phyloP scores from a whole-genome alignment of 352 stramenopile species.

The Pythium aristosporum region DNA sequence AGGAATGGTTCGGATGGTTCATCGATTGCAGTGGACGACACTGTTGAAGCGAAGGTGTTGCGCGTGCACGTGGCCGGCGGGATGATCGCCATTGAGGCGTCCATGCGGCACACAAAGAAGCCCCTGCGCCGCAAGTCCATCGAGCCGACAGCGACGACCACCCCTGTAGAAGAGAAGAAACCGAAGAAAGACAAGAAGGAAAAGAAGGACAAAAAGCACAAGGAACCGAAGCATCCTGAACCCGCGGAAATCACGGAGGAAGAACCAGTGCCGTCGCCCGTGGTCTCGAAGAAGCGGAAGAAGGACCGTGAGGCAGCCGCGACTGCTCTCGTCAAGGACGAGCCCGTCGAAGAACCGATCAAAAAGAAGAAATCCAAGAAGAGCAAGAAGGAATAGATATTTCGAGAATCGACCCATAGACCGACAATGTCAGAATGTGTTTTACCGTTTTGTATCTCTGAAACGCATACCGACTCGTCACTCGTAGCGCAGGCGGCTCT shows the following conservation, averaged over 20 bases:
- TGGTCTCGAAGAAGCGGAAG: constrained; percentile 33
- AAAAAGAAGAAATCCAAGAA: constrained; percentile 39
- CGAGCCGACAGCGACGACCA: background rate
- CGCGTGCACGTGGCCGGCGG: constrained; percentile 69
- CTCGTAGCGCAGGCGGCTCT: constrained; percentile 40
- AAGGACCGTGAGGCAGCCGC: constrained; percentile 32
- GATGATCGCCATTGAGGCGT: constrained; percentile 80
- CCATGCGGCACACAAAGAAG: constrained; percentile 51
- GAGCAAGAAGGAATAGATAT: constrained; percentile 46
- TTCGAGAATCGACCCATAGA: constrained; percentile 17
- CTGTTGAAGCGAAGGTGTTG: constrained; percentile 67
- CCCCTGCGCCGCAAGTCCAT: constrained; percentile 23
- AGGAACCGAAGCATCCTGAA: constrained; percentile 15
- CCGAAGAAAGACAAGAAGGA: constrained; percentile 27
- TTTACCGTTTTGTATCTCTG: background rate
- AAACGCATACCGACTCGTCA: constrained; percentile 1
- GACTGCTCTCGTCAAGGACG: constrained; percentile 10
- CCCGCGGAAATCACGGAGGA: constrained; percentile 13
- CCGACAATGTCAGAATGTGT: background rate
- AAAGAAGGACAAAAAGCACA: constrained; percentile 35
- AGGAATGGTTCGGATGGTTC: constrained; percentile 57
- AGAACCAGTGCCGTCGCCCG: constrained; percentile 8
- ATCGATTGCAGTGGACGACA: constrained; percentile 59
- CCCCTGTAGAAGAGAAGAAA: constrained; percentile 20
- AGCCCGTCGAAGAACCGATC: constrained; percentile 31